Evolutionary conservation across 192 early-diverging fungal genomes (phyloP).

Genomic region (Coemansia sp.): DNA sequence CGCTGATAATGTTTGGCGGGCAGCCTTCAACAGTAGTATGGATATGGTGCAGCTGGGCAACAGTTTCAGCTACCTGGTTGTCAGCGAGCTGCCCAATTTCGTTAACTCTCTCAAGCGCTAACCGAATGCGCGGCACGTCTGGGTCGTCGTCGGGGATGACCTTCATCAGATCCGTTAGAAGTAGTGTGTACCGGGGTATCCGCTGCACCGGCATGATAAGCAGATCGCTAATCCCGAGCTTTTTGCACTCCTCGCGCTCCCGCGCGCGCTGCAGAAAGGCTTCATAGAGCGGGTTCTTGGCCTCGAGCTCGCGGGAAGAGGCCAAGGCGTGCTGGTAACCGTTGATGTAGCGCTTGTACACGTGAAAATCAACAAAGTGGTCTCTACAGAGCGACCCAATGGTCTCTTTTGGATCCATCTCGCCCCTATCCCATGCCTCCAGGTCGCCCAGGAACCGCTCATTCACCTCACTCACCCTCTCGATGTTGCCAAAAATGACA

Average conservation of each 20-base stretch:
- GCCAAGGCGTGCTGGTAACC: slow-evolving; percentile 62
- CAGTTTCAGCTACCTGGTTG: slow-evolving; percentile 53
- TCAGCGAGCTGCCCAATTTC: slow-evolving; percentile 57
- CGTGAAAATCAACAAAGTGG: slow-evolving; percentile 62
- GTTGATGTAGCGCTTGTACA: slow-evolving; percentile 65
- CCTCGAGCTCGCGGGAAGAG: slow-evolving; percentile 56
- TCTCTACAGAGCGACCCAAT: slow-evolving; percentile 54
- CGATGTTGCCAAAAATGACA: slow-evolving; percentile 65
- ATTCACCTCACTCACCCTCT: slow-evolving; percentile 58
- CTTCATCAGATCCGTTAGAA: slow-evolving; percentile 59
- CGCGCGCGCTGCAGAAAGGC: slow-evolving; percentile 56
- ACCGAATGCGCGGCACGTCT: slow-evolving; percentile 39
- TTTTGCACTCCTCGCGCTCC: slow-evolving; percentile 60
- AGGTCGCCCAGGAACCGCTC: slow-evolving; percentile 59
- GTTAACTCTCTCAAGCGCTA: slow-evolving; percentile 51
- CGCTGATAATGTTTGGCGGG: slow-evolving; percentile 58
- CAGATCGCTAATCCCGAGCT: slow-evolving; percentile 68
- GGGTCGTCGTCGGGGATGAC: slow-evolving; percentile 40
- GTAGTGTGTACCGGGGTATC: slow-evolving; percentile 72
- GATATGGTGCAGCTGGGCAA: slow-evolving; percentile 54
- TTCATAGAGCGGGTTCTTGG: slow-evolving; percentile 55
- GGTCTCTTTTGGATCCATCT: slow-evolving; percentile 54
- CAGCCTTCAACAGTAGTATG: slow-evolving; percentile 53
- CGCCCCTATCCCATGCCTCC: slow-evolving; percentile 34
- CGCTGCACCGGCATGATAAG: slow-evolving; percentile 80